Conservation (phyloP, 345 rosid genomes). For the Euclidium syriacum region DNA sequence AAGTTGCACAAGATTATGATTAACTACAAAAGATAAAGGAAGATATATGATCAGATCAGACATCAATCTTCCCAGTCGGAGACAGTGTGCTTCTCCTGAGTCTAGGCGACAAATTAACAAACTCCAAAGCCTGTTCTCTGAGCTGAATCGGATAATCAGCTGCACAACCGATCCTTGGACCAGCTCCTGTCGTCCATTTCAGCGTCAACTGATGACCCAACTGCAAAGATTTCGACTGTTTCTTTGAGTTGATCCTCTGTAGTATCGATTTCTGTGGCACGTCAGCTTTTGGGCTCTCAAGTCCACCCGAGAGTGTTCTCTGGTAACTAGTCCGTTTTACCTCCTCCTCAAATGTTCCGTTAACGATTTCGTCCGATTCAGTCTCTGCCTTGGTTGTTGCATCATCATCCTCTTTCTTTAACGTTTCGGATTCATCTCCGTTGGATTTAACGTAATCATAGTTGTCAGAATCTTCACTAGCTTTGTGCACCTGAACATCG, state of each 20-base stretch:
- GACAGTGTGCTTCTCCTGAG: constrained; percentile 14
- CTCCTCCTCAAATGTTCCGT: constrained; percentile 14
- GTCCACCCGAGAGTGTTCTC: constrained; percentile 79
- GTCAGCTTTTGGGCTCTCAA: constrained; percentile 62
- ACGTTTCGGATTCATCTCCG: constrained; percentile 22
- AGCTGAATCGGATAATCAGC: constrained; percentile 82
- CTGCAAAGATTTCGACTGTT: constrained; percentile 52
- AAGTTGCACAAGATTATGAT: constrained; percentile 5
- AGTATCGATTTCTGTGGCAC: constrained; percentile 54
- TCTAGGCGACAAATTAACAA: constrained; percentile 71
- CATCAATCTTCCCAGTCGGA: constrained; percentile 25
- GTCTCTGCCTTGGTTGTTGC: constrained; percentile 12
- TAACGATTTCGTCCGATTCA: constrained; percentile 22
- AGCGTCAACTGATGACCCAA: constrained; percentile 70
- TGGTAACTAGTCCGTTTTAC: constrained; percentile 35
- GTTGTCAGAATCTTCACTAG: constrained; percentile 57
- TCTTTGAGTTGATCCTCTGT: constrained; percentile 78
- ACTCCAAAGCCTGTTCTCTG: constrained; percentile 76
- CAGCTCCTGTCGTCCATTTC: constrained; percentile 83
- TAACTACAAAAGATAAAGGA: background rate
- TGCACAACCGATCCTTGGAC: constrained; percentile 82
- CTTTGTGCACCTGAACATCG: constrained; percentile 60
- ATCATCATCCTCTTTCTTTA: constrained; percentile 26
- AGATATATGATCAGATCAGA: constrained; percentile 4
- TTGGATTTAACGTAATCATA: constrained; percentile 36